A percentile compares a stretch with the other conserved stretches of the same genome.
These are phyloP conservation scores for Pseudogymnoascus sp. DNA, from an alignment of 2,329 filamentous ascomycete genomes.

Conservation along the genomic window DNA sequence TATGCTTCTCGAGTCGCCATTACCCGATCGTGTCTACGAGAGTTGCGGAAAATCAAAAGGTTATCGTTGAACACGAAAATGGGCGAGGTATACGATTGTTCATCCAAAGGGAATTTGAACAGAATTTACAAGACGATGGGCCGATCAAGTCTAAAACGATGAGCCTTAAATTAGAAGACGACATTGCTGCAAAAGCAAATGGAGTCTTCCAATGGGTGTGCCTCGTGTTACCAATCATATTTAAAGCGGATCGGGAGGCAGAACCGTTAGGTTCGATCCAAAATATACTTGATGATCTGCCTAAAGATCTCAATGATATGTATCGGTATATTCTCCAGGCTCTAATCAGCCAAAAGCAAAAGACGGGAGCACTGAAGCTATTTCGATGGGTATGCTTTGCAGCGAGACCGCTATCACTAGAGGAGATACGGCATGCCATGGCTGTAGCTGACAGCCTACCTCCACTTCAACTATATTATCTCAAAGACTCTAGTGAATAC, in stretches of 20 bases:
- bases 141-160: not conserved
- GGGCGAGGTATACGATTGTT: not conserved
- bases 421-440: not conserved
- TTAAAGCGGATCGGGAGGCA: not conserved
- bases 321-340: not conserved
- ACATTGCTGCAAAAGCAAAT: not conserved
- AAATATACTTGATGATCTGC: not conserved
- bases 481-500: not conserved
- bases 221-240: not conserved
- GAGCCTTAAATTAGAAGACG: not conserved
- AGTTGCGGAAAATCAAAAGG: not conserved
- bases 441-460: not conserved
- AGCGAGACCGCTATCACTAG: not conserved
- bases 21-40: slow-evolving; percentile 17
- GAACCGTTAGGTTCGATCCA: not conserved
- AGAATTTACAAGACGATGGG: not conserved
- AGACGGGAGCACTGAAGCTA: not conserved
- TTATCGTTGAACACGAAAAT: not conserved
- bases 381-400: not conserved
- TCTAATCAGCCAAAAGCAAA: not conserved
- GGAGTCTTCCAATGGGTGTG: not conserved
- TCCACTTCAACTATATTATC: not conserved
- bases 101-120: not conserved
- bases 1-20: slow-evolving; percentile 27
- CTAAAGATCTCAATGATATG: not conserved